phyloP scores from a whole-genome alignment of 495 filamentous ascomycete genomes.

The Tuber aestivum region DNA sequence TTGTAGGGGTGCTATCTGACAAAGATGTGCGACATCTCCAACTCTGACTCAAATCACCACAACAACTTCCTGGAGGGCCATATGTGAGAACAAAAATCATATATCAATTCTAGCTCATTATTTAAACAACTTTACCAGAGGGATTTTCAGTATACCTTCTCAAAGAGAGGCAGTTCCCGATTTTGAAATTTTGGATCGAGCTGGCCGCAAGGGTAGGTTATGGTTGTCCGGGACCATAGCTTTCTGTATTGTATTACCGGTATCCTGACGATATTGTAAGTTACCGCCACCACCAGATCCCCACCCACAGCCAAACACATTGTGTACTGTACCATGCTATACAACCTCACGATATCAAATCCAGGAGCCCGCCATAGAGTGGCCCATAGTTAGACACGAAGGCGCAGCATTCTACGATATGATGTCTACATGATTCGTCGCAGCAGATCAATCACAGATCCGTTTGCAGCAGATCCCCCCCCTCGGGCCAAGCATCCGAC shows the following conservation, averaged over 20 bases:
- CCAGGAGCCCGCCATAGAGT: not conserved
- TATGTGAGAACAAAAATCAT: too few relatives aligned
- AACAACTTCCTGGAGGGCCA: too few relatives aligned
- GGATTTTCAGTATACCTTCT: too few relatives aligned
- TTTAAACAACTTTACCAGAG: too few relatives aligned
- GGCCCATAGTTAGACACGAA: not conserved
- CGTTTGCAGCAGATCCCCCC: conserved; percentile 2
- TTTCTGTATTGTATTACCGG: not conserved
- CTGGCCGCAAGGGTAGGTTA: too few relatives aligned
- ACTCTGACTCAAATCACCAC: too few relatives aligned
- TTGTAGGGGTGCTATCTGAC: too few relatives aligned
- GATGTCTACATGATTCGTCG: not conserved
- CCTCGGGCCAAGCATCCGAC: not conserved
- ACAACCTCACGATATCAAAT: not conserved
- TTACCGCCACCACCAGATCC: not conserved
- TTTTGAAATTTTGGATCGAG: too few relatives aligned
- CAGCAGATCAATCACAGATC: not conserved
- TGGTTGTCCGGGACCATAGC: too few relatives aligned
- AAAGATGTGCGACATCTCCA: too few relatives aligned
- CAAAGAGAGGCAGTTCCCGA: too few relatives aligned
- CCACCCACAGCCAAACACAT: not conserved
- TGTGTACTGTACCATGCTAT: not conserved
- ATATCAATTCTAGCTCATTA: too few relatives aligned
- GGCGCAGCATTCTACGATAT: not conserved
- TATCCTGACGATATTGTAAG: not conserved